These are phyloP conservation scores for Pleurotus cornucopiae DNA, from an alignment of 768 basidiomycete genomes.

Conservation along the genomic window DNA sequence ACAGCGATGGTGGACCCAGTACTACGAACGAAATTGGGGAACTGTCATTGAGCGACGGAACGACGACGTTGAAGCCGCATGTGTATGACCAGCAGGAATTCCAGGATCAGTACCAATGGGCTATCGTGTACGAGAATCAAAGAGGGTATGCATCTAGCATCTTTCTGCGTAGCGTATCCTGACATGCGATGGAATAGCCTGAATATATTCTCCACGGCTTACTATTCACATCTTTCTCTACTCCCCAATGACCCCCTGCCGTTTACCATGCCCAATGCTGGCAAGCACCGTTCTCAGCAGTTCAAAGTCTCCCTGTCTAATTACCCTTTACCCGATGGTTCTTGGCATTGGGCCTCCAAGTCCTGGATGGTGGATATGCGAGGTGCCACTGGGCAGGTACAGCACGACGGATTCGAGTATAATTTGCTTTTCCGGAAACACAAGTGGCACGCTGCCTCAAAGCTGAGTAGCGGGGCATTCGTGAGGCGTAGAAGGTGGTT, in stretches of 20 bases:
- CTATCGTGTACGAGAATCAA: constrained; percentile 78
- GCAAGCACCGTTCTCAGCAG: constrained; percentile 37
- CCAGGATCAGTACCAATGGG: constrained; percentile 68
- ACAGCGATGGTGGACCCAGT: neutral
- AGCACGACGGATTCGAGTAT: constrained; percentile 84
- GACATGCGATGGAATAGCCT: constrained; percentile 27
- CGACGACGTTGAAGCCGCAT: neutral
- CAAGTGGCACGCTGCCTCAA: constrained; percentile 63
- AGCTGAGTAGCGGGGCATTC: constrained; percentile 65
- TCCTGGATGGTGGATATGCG: constrained; percentile 91
- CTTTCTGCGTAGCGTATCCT: constrained; percentile 1
- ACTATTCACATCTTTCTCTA: constrained; percentile 68
- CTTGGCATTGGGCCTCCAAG: constrained; percentile 78
- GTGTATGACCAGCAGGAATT: neutral
- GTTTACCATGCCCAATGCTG: constrained; percentile 57
- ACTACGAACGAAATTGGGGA: neutral
- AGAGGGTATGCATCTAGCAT: constrained; percentile 50
- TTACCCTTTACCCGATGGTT: constrained; percentile 76
- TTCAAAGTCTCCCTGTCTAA: constrained; percentile 53
- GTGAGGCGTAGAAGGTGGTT: constrained; percentile 82
- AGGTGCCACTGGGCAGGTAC: constrained; percentile 65
- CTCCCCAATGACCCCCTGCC: constrained; percentile 71
- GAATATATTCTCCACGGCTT: constrained; percentile 67
- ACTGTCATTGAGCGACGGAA: neutral
- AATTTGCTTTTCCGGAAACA: constrained; percentile 70